Evolutionary conservation across 495 filamentous ascomycete genomes (phyloP), one percentile per base, ranked within the genome.

Genomic region (Trichoderma asperelloides): DNA sequence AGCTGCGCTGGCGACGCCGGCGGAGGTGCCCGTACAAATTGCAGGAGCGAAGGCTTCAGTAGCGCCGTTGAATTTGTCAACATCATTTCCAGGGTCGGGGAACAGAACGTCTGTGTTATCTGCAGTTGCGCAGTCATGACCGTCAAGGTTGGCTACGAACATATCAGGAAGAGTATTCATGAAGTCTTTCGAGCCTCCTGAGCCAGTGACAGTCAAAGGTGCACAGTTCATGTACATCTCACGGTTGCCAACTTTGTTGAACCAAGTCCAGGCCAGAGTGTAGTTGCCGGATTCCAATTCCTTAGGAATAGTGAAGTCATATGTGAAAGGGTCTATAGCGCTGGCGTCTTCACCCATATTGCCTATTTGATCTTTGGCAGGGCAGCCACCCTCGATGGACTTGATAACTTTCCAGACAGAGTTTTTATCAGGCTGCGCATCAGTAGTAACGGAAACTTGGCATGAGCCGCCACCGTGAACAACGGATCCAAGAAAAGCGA

Each of bases 151-250:
- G 71, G 90, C 88, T 21, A 88, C 83, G 62, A 96, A 86, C 89
- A 97, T 91, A 66, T 88, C 79, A 1, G 93, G 93, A 25, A 92
- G 88, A 33, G 75, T 78, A 69, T 84, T 79, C 69, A 82, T 84
- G 68, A 82, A 80, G 33, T 78, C 40, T 68, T 80, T 66, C 63
- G 84, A 86, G 5, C 81, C 82, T 0, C 78, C 76, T 43, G 83
- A 83, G 28, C 74, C 72, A 1, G 77, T 79, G 69, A 96, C 84
- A 6, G 82, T 86, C 62, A 94, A 82, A 23, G 89, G 85, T 4
- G 88, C 90, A 69, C 93, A 97, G 83, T 93, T 92, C 93, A 96
- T 96, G 82, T 96, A 96, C 86, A 96, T 92, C 75, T 97, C 93
- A 25, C 91, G 85, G 79, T 93, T 92, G 63, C 92, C 92, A 65